Conservation (phyloP, 192 early-diverging fungal genomes). For the Backusella tuberculispora region DNA sequence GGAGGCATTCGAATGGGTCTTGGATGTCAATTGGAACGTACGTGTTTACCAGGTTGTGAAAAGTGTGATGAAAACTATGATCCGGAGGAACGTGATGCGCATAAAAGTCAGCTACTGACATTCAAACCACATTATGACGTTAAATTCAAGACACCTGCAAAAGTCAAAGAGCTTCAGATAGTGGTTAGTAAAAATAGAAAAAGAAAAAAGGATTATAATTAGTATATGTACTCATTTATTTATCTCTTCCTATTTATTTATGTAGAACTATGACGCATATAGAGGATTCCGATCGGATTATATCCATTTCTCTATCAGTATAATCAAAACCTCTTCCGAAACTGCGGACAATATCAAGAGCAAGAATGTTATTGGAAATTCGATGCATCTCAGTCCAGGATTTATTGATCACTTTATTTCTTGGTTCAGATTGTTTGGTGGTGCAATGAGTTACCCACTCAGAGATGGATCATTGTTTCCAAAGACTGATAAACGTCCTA, state of each 20-base stretch:
- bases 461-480: conserved; percentile 46
- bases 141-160: conserved; percentile 38
- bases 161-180: conserved; percentile 21
- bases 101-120: conserved; percentile 36
- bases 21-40: conserved; percentile 46
- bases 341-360: conserved; percentile 13
- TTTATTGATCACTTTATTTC: conserved; percentile 43
- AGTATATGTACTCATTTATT: neutral
- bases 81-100: neutral
- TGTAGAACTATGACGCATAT: conserved; percentile 48
- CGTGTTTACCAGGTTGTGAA: conserved; percentile 30
- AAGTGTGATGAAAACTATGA: conserved; percentile 25
- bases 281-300: conserved; percentile 49
- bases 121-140: conserved; percentile 51
- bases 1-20: conserved; percentile 51
- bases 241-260: neutral
- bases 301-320: conserved; percentile 49
- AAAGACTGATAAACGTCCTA: conserved; percentile 29
- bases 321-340: conserved; percentile 33
- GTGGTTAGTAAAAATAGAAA: conserved; percentile 29
- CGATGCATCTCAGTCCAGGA: conserved; percentile 44
- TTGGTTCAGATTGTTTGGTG: conserved; percentile 49
- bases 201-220: neutral
- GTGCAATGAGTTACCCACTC: conserved; percentile 46
- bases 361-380: conserved; percentile 33